Conservation (phyloP, 2,329 filamentous ascomycete species). For the Fusarium metavorans region DNA sequence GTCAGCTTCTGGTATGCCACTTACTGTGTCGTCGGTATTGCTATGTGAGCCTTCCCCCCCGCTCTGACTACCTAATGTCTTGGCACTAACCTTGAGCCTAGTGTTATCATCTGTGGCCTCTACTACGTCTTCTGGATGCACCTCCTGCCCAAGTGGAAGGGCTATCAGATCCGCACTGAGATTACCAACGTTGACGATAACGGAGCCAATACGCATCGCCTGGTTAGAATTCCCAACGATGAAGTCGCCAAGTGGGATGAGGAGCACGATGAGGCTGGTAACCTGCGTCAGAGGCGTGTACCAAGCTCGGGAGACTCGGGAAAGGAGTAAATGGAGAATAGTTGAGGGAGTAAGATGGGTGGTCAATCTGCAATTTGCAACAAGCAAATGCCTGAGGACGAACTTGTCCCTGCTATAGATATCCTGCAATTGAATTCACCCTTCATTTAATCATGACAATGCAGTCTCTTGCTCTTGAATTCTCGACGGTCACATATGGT, state of each 20-base stretch:
- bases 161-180: constrained; percentile 68
- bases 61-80: background rate
- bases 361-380: background rate
- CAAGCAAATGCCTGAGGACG: background rate
- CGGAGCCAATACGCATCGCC: constrained; percentile 57
- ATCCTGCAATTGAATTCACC: background rate
- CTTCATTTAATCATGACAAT: background rate
- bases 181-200: constrained; percentile 57
- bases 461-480: background rate
- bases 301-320: background rate
- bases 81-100: constrained; percentile 34
- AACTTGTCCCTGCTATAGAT: background rate
- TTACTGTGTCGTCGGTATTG: constrained; percentile 74
- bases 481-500: background rate
- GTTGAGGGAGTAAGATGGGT: background rate
- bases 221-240: constrained; percentile 65
- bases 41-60: constrained; percentile 62
- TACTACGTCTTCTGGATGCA: constrained; percentile 73
- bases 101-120: constrained; percentile 62
- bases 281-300: background rate
- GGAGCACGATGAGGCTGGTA: constrained; percentile 64
- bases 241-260: constrained; percentile 68
- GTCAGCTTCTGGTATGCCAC: constrained; percentile 82
- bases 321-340: background rate
- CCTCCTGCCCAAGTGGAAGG: constrained; percentile 62